Percentiles rank a stretch among this genome's conserved stretches.
These are phyloP conservation scores for Falciphora oryzae DNA, from an alignment of 2,329 filamentous ascomycete genomes.

Conservation along the genomic window DNA sequence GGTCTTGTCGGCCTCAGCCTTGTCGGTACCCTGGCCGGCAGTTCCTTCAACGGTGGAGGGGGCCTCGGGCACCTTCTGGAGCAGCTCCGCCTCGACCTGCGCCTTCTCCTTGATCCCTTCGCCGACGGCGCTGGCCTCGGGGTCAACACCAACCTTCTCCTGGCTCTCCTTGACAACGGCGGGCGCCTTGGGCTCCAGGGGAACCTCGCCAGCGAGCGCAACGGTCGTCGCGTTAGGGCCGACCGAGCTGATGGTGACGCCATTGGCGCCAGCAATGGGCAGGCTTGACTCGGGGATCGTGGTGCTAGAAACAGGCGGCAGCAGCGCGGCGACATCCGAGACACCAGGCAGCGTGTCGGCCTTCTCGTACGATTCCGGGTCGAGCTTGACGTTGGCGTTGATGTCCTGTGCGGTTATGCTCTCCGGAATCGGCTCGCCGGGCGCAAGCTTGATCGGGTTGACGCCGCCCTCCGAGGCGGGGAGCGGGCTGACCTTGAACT, in stretches of 20 bases:
- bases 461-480: constrained; percentile 58
- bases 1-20: constrained; percentile 40
- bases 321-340: constrained; percentile 28
- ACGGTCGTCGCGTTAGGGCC: constrained; percentile 59
- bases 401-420: constrained; percentile 61
- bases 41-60: constrained; percentile 53
- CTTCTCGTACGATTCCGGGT: constrained; percentile 83
- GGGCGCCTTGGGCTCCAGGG: constrained; percentile 51
- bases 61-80: constrained; percentile 58
- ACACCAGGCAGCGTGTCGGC: constrained; percentile 56
- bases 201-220: constrained; percentile 60
- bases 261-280: constrained; percentile 47
- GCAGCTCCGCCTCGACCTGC: constrained; percentile 63
- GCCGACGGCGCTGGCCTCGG: constrained; percentile 63
- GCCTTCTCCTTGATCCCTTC: constrained; percentile 67
- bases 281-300: constrained; percentile 80
- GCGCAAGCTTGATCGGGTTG: constrained; percentile 74
- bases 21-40: constrained; percentile 45
- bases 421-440: constrained; percentile 76
- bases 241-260: constrained; percentile 46
- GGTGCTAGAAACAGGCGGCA: constrained; percentile 53
- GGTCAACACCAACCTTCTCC: constrained; percentile 53
- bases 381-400: constrained; percentile 67
- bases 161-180: constrained; percentile 68
- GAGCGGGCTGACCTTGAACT: constrained; percentile 54